Evolutionary conservation across 768 basidiomycete species (phyloP).

Genomic region (Tricholoma bakamatsutake): DNA sequence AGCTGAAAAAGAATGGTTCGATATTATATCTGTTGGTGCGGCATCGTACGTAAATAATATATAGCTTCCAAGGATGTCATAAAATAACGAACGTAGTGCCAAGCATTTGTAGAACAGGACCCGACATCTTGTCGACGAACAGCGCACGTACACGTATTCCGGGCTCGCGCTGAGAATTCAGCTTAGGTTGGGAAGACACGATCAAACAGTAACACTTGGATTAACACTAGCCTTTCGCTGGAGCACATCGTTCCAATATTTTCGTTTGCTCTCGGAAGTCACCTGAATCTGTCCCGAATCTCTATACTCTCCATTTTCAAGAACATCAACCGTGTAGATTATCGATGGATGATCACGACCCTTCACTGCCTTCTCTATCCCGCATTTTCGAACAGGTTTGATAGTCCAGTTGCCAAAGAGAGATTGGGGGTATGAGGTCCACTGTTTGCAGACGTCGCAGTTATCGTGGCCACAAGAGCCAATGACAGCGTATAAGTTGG

Average conservation of each 20-base stretch:
- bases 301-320: neutral
- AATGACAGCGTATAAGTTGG: neutral
- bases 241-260: neutral
- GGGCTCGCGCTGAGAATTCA: neutral
- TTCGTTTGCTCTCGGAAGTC: neutral
- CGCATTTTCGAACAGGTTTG: neutral
- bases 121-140: neutral
- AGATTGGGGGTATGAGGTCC: neutral
- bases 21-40: slow-evolving; percentile 47
- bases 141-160: neutral
- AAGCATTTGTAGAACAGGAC: neutral
- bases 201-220: neutral
- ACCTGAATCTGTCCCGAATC: neutral
- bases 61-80: neutral
- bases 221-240: neutral
- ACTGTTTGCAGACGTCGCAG: neutral
- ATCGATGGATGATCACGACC: neutral
- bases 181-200: neutral
- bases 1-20: slow-evolving; percentile 66
- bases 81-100: neutral
- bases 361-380: neutral
- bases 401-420: neutral
- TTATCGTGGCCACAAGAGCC: neutral
- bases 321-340: neutral
- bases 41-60: too few species aligned